Base-by-base conservation (phyloP, 805 yeast species). In the Ogataea pini region DNA sequence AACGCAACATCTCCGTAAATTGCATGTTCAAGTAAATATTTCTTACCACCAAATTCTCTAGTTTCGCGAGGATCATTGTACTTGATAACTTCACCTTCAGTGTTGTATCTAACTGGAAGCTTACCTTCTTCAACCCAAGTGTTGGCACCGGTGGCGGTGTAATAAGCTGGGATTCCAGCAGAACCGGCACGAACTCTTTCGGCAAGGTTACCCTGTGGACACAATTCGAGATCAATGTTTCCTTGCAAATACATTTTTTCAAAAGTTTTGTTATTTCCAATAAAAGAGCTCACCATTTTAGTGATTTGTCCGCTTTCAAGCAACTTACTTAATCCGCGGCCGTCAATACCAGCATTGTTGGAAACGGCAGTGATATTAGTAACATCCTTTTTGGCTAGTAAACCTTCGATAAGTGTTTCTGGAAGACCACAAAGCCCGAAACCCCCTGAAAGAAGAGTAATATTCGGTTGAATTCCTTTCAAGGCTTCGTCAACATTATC, bases 161-260 rank as follows among this genome's bases (percentile, higher is more conserved):
- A 76, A 50, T 72, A 75, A 1, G 79, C 80, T 1, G 80, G 80
- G 14, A 73, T 64, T 8, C 80, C 79, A 2, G 78, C 68, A 8
- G 70, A 77, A 9, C 74, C 79, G 12, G 80, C 79, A 20, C 79
- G 62, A 17, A 69, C 64, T 40, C 75, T 64, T 55, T 76, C 81
- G 9, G 79, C 80, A 22, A 76, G 59, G n/a, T 76, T 73, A 3
- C 81, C 81, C 54, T 76, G 81, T 3, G 81, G 81, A 14, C 75
- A 70, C 41, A 76, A 61, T 54, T 76, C 80, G 43, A 76, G 62
- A 50, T 73, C 77, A 36, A 76, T 62, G 42, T 68, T 53, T 10
- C 80, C 81, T 18, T 67, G 61, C 40, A 74, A 62, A 53, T 70
- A 76, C 54, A 69, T 54, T 37, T 59, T 57, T 51, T 72, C 73